These are phyloP conservation scores for Pistacia integerrima DNA, from an alignment of 345 rosid species.

Conservation along the genomic window DNA sequence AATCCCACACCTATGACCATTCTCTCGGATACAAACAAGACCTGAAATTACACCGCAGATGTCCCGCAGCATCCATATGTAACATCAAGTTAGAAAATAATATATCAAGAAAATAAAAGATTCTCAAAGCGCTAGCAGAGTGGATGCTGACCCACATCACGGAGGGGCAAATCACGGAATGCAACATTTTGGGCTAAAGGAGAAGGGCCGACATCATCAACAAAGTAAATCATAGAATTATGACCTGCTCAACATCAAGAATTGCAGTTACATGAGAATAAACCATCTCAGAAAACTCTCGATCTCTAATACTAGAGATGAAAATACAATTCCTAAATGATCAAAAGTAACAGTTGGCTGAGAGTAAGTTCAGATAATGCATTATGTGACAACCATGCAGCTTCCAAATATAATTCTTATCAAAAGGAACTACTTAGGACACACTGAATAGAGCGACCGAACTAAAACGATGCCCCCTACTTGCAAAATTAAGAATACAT, in stretches of 20 bases:
- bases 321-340: neutral
- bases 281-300: neutral
- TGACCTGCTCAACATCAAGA: constrained; percentile 61
- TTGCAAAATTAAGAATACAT: neutral
- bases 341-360: neutral
- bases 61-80: constrained; percentile 2
- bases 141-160: constrained; percentile 99
- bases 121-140: constrained; percentile 42
- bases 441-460: constrained; percentile 3
- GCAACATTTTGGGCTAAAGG: constrained; percentile 94
- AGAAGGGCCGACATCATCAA: constrained; percentile 96
- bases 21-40: constrained; percentile 89
- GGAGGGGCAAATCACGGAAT: constrained; percentile 93
- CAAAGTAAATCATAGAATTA: constrained; percentile 94
- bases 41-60: constrained; percentile 45
- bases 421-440: constrained; percentile 15
- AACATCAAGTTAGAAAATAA: constrained; percentile 29
- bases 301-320: neutral
- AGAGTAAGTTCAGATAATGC: neutral
- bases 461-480: neutral
- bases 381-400: neutral
- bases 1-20: constrained; percentile 91
- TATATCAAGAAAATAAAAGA: constrained; percentile 23
- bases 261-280: constrained; percentile 26
- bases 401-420: neutral